A percentile compares a stretch with the other conserved stretches of the same genome.
Conservation (phyloP, 805 yeast species). For the Maudiozyma pseudohumilis region DNA sequence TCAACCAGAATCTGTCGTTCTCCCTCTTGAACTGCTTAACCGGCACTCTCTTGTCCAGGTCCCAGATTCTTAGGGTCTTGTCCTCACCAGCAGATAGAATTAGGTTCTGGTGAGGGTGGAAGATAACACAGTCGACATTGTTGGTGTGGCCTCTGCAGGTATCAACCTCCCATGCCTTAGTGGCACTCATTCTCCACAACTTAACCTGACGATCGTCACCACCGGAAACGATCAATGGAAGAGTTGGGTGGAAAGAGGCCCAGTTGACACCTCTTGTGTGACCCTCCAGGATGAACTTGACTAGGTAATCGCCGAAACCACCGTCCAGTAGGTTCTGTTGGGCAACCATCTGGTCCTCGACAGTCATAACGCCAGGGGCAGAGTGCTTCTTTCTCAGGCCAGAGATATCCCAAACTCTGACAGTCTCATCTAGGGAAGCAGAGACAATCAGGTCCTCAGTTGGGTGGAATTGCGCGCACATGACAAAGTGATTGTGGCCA, state of each 20-base stretch:
- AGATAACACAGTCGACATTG: conserved; percentile 77
- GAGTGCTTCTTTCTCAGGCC: conserved; percentile 93
- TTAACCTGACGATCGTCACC: conserved; percentile 94
- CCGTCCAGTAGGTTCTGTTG: conserved; percentile 78
- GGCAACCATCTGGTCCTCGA: conserved; percentile 34
- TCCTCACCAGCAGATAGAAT: conserved; percentile 93
- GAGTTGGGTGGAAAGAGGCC: conserved; percentile 96
- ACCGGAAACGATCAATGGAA: conserved; percentile 89
- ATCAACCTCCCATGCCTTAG: conserved; percentile 98
- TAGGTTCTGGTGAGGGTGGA: conserved; percentile 89
- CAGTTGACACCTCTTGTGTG: conserved; percentile 98
- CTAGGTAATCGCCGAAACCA: conserved; percentile 91
- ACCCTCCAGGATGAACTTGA: conserved; percentile 92
- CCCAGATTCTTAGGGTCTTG: conserved; percentile 95
- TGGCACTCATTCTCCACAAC: conserved; percentile 95
- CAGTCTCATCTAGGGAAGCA: conserved; percentile 96
- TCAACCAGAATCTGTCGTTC: conserved; percentile 87
- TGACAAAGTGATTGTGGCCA: conserved; percentile 96
- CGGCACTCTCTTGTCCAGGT: conserved; percentile 83
- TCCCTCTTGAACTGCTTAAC: conserved; percentile 92
- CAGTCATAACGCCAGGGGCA: conserved; percentile 50
- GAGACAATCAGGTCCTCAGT: conserved; percentile 89
- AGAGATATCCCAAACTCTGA: conserved; percentile 96
- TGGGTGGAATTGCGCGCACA: conserved; percentile 98
- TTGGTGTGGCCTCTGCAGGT: conserved; percentile 97